Conservation (phyloP, 257 asterid species). For the Solanum boliviense region DNA sequence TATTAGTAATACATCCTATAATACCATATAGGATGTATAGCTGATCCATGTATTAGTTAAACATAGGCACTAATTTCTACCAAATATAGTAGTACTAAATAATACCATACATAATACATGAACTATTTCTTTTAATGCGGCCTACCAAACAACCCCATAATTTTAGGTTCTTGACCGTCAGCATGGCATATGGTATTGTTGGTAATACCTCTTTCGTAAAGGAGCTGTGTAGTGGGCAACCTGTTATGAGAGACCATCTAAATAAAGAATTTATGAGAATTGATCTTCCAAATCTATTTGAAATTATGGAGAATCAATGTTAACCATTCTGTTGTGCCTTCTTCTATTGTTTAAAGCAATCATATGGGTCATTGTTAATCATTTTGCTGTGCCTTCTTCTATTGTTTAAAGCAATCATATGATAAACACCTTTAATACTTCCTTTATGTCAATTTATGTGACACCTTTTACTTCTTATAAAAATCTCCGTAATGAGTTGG, state of each 20-base stretch:
- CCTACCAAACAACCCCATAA: background rate
- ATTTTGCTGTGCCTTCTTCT: too few species aligned
- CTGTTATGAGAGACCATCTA: background rate
- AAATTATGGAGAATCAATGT: background rate
- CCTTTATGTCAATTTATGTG: too few species aligned
- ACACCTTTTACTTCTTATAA: too few species aligned
- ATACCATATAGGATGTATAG: too few species aligned
- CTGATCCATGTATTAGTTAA: too few species aligned
- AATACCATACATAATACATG: too few species aligned
- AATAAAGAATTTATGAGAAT: background rate
- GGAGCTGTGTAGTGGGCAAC: background rate
- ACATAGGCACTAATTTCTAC: background rate
- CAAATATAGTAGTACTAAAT: too few species aligned
- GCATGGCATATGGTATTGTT: background rate
- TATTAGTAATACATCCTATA: too few species aligned
- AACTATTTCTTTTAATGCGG: background rate
- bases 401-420: background rate
- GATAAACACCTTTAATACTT: background rate
- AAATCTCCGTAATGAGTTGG: too few species aligned
- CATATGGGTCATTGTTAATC: too few species aligned
- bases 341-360: background rate
- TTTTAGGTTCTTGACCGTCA: background rate
- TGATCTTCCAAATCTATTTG: background rate
- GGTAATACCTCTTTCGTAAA: background rate
- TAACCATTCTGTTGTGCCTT: background rate